Evolutionary conservation across 2,329 filamentous ascomycete genomes (phyloP).

Genomic region (Parascedosporium putredinis): DNA sequence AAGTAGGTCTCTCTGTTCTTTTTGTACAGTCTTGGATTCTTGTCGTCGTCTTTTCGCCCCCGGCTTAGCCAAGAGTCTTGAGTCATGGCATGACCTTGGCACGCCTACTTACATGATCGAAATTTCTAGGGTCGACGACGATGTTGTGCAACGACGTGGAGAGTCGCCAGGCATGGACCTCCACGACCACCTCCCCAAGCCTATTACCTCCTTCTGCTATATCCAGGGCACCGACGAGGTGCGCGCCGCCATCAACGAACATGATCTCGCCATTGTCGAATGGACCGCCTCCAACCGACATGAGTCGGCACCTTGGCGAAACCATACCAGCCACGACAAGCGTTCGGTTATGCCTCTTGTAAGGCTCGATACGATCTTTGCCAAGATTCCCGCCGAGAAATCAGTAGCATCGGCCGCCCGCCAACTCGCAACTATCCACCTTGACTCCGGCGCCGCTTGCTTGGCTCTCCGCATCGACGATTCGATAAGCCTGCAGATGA

Average conservation of each 20-base stretch:
- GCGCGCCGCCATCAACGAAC: slow-evolving; percentile 3
- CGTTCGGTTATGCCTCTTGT: slow-evolving; percentile 7
- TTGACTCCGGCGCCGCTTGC: slow-evolving; percentile 5
- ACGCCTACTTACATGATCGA: slow-evolving; percentile 4
- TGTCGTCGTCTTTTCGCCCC: not conserved
- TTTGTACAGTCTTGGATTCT: not conserved
- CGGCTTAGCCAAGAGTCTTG: not conserved
- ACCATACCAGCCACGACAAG: slow-evolving; percentile 1
- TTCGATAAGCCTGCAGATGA: not conserved
- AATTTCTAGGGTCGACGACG: not conserved
- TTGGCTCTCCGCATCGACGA: not conserved
- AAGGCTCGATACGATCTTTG: not conserved
- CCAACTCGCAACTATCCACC: slow-evolving; percentile 5
- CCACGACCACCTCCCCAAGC: slow-evolving; percentile 3
- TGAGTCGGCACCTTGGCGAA: slow-evolving; percentile 7
- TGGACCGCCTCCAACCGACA: slow-evolving; percentile 4
- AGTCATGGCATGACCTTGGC: not conserved
- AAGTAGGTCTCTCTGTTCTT: not conserved
- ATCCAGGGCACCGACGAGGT: slow-evolving; percentile 1
- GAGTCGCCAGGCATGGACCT: slow-evolving; percentile 2
- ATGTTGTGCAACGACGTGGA: not conserved
- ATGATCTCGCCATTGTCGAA: slow-evolving; percentile 5
- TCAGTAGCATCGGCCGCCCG: slow-evolving; percentile 1
- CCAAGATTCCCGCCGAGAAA: not conserved
- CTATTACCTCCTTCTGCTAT: slow-evolving; percentile 7